Evolutionary conservation across 345 rosid genomes (phyloP).

Genomic region (Citrus reticulata): DNA sequence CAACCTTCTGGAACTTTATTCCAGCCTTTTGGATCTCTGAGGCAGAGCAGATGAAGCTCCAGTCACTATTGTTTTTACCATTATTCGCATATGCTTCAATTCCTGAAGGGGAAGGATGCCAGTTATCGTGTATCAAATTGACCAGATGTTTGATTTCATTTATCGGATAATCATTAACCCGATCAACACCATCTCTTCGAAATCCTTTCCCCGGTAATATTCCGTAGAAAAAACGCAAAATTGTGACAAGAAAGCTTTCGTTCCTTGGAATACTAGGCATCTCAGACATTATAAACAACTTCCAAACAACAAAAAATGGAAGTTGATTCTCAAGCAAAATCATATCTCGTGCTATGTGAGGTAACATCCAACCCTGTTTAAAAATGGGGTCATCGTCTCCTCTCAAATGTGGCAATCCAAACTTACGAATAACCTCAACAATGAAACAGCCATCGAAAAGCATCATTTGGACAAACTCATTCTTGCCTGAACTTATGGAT

Average conservation of each 20-base stretch:
- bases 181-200: background rate
- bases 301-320: too few relatives aligned
- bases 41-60: too few relatives aligned
- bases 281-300: too few relatives aligned
- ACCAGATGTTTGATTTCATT: background rate
- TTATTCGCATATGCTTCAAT: background rate
- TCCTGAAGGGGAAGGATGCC: background rate
- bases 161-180: too few relatives aligned
- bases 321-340: too few relatives aligned
- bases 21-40: too few relatives aligned
- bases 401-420: too few relatives aligned
- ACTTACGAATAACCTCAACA: too few relatives aligned
- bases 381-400: background rate
- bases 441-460: constrained; percentile 3
- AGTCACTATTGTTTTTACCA: too few relatives aligned
- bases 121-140: background rate
- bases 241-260: background rate
- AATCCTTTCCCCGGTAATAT: background rate
- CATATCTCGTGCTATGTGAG: background rate
- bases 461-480: constrained; percentile 7
- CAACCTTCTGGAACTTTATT: too few relatives aligned
- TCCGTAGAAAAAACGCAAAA: background rate
- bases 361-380: too few relatives aligned
- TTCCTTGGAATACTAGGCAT: background rate
- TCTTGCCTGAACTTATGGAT: background rate